Conservation (phyloP, 257 asterid species). For the Solanum pennellii region DNA sequence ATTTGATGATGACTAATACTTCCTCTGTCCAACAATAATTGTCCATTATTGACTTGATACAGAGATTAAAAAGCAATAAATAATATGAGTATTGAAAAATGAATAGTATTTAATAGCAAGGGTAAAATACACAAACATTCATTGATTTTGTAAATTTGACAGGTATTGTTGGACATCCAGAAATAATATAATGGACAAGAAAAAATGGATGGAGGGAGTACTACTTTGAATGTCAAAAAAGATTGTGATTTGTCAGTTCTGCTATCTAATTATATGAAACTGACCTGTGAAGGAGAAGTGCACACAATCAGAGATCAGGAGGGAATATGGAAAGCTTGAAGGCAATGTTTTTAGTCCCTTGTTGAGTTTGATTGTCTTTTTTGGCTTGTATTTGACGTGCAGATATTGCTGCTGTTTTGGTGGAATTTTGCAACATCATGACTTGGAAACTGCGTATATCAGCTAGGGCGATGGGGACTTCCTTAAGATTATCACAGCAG, state of each 20-base stretch:
- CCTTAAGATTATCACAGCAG: constrained; percentile 19
- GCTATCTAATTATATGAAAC: background rate
- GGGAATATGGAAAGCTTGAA: background rate
- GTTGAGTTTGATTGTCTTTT: background rate
- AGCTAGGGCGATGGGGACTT: constrained; percentile 14
- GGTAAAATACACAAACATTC: background rate
- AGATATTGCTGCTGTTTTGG: constrained; percentile 4
- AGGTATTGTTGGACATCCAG: background rate
- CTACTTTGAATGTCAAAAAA: background rate
- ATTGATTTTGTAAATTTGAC: background rate
- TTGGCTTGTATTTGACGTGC: constrained; percentile 10
- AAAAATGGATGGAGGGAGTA: background rate
- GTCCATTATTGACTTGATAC: background rate
- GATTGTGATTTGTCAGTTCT: background rate
- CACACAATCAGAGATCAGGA: background rate
- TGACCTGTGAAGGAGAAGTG: background rate
- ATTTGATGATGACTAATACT: background rate
- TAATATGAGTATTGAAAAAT: background rate
- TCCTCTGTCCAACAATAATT: background rate
- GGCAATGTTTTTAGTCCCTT: background rate
- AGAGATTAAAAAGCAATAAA: background rate
- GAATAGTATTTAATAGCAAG: background rate
- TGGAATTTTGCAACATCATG: constrained; percentile 8
- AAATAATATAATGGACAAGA: background rate
- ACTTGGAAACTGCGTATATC: constrained; percentile 16